Conservation (phyloP, 2,329 filamentous ascomycete genomes). For the Monosporascus sp. region DNA sequence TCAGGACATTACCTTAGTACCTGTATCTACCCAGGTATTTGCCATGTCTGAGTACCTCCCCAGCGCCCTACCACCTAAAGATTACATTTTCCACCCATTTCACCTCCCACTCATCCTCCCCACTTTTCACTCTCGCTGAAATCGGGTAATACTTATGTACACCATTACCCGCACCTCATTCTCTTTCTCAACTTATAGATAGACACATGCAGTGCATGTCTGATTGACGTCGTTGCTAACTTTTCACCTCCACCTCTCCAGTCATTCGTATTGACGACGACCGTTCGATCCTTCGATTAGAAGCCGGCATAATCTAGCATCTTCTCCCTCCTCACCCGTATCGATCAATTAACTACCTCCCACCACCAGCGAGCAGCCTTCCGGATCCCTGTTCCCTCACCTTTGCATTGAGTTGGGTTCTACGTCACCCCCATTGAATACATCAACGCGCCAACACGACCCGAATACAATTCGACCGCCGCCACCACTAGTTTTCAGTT, state of each 20-base stretch:
- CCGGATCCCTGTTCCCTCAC: too few species aligned
- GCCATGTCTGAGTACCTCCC: not conserved
- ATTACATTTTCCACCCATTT: not conserved
- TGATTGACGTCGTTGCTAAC: not conserved
- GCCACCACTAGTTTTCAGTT: too few species aligned
- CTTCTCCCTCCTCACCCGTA: not conserved
- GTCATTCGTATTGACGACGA: not conserved
- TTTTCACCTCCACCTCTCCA: not conserved
- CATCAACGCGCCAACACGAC: not conserved
- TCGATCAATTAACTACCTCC: not conserved
- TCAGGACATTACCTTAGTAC: not conserved
- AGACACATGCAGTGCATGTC: not conserved
- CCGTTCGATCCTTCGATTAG: not conserved
- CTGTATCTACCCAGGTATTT: not conserved
- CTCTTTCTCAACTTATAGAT: conserved; percentile 6
- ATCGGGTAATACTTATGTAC: conserved; percentile 21
- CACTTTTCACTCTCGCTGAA: not conserved
- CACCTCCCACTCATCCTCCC: not conserved
- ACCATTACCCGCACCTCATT: conserved; percentile 25
- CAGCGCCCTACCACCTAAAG: conserved; percentile 21
- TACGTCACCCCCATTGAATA: not conserved
- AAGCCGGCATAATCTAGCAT: not conserved
- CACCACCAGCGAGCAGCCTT: too few species aligned
- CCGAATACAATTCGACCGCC: too few species aligned
- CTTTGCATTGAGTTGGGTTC: not conserved